Base-by-base conservation (phyloP, 2,329 filamentous ascomycete species). In the Knoxdaviesia proteae region DNA sequence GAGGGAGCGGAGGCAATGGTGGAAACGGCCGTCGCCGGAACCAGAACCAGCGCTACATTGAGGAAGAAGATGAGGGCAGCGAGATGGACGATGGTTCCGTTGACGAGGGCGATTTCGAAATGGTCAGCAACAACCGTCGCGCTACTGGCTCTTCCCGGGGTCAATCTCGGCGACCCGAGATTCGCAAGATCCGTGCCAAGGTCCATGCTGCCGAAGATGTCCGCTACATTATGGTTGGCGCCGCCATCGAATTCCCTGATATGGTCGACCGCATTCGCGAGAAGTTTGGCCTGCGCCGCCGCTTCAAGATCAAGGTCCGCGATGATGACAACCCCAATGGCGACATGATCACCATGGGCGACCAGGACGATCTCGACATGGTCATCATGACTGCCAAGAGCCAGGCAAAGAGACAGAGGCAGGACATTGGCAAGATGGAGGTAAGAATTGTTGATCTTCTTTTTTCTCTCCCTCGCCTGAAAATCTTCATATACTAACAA, bases 281-380 rank as follows among this genome's bases (percentile, higher is more conserved):
- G 48, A 98, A 98, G 61, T 94, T 96, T 54, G 77, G 72, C 9
- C 67, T 94, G 44, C 65, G 71, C 44, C 64, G 78, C 47, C 74
- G 74, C 45, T 88, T 94, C 64, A 92, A 87, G 68, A 79, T 94
- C 60, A 90, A 90, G 65, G 74, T 87, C 51, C 74, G 71, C 53
- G 84, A 92, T 48, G 90, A 96, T 51, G 80, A 84, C 50, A 59
- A 65, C 46, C 71, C 72, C 1, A 68, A 79, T 44, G 81, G 80
- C 3, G 88, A 96, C 54, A 88, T 94, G 81, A 92, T 98, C 54
- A 94, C 88, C 33, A 80, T 98, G 74, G 86, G 81, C 32, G 90
- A 98, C 58, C 84, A 94, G 58, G 90, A 98, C 54, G 90, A 98
- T 62, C 61, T 94, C 48, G 87, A 96, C 41, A 82, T 94, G 75